These are phyloP conservation scores for Heteromeles arbutifolia DNA, from an alignment of 306 rosid genomes.

Conservation along the genomic window DNA sequence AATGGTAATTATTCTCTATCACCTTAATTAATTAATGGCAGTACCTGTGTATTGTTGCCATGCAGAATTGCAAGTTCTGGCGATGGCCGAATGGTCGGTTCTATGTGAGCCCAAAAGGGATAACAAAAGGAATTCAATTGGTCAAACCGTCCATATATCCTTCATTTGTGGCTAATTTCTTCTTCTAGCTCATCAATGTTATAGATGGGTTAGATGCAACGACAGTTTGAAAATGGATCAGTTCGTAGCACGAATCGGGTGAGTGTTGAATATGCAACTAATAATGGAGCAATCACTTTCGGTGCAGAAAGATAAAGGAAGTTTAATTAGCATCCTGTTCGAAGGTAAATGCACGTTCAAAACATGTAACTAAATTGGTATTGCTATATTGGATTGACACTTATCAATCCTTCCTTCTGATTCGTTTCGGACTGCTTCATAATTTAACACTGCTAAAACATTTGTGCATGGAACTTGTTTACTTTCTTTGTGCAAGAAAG, in stretches of 20 bases:
- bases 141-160: slow-evolving; percentile 9
- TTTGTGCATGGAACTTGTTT: background rate
- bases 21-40: background rate
- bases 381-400: background rate
- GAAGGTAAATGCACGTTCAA: background rate
- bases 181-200: background rate
- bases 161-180: background rate
- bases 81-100: background rate
- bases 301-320: background rate
- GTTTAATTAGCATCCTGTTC: background rate
- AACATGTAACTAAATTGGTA: background rate
- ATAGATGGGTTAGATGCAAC: background rate
- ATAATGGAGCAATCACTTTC: background rate
- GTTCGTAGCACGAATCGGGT: background rate
- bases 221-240: background rate
- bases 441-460: no score
- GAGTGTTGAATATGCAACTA: no score
- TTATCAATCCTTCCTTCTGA: no score
- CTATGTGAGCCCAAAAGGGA: background rate
- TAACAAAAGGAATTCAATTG: background rate
- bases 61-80: no score
- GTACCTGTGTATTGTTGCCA: background rate
- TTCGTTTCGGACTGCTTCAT: no score
- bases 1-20: background rate
- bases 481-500: background rate